phyloP scores from a whole-genome alignment of 768 basidiomycete genomes.

The Tylopilus sp. region DNA sequence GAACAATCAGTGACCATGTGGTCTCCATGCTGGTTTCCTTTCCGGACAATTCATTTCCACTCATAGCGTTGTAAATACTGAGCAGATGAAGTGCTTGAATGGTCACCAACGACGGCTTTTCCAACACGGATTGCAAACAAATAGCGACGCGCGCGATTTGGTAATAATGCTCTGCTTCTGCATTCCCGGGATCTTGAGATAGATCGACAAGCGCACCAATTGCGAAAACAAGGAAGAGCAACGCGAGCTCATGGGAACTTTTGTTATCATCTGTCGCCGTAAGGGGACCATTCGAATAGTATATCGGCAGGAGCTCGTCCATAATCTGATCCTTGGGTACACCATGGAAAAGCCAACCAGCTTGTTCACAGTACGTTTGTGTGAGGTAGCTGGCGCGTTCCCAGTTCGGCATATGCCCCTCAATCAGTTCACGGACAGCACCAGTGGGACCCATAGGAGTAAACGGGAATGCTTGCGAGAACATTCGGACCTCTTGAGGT shows the following conservation, averaged over 20 bases:
- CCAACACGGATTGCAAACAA: conserved; percentile 63
- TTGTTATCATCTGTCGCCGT: conserved; percentile 35
- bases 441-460: conserved; percentile 51
- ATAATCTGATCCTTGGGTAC: conserved; percentile 45
- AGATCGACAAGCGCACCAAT: conserved; percentile 47
- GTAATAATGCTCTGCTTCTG: conserved; percentile 60
- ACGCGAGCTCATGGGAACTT: conserved; percentile 46
- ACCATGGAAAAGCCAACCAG: conserved; percentile 50
- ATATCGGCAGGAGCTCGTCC: conserved; percentile 38
- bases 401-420: conserved; percentile 51
- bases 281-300: conserved; percentile 34
- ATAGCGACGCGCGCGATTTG: conserved; percentile 64
- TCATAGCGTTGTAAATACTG: conserved; percentile 70
- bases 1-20: conserved; percentile 62
- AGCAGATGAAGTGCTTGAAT: conserved; percentile 67
- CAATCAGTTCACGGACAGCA: conserved; percentile 48
- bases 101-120: conserved; percentile 67
- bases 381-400: conserved; percentile 45
- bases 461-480: conserved; percentile 63
- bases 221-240: conserved; percentile 50
- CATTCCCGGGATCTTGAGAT: conserved; percentile 24
- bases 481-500: conserved; percentile 37
- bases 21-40: conserved; percentile 70
- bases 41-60: conserved; percentile 51
- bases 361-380: conserved; percentile 45